phyloP scores from a whole-genome alignment of 2,329 filamentous ascomycete species.

The Epichloe typhina region DNA sequence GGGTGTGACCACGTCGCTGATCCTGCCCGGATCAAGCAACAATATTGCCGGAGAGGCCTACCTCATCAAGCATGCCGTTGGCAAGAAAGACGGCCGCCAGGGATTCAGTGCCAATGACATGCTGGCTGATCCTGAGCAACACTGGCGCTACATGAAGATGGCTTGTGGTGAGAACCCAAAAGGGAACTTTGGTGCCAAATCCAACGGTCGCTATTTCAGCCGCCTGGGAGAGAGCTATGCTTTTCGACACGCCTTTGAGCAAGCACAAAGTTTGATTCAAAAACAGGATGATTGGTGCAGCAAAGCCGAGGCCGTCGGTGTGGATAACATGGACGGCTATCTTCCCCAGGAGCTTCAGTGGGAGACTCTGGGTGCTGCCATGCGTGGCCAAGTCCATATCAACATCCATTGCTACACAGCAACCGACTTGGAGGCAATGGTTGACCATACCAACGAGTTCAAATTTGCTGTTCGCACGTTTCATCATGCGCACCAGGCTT shows the following conservation, averaged over 20 bases:
- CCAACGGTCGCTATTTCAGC: conserved; percentile 38
- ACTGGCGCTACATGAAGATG: conserved; percentile 65
- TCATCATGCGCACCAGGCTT: conserved; percentile 57
- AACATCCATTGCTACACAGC: conserved; percentile 63
- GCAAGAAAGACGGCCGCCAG: conserved; percentile 41
- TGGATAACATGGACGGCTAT: conserved; percentile 39
- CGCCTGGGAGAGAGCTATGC: conserved; percentile 57
- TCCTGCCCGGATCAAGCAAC: conserved; percentile 57
- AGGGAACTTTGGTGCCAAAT: conserved; percentile 33
- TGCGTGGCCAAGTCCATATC: conserved; percentile 54
- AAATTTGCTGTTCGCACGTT: conserved; percentile 53
- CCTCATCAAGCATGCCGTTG: conserved; percentile 55
- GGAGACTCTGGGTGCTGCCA: conserved; percentile 48
- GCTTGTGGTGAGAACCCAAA: conserved; percentile 62
- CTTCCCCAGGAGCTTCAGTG: conserved; percentile 52
- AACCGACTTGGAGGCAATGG: conserved; percentile 54
- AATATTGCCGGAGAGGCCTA: conserved; percentile 62
- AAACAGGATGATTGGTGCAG: conserved; percentile 57
- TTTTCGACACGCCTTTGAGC: conserved; percentile 52
- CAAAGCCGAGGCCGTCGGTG: conserved; percentile 36
- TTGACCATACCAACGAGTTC: conserved; percentile 61
- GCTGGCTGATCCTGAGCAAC: conserved; percentile 51
- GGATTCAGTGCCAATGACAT: conserved; percentile 52
- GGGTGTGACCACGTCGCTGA: conserved; percentile 53
- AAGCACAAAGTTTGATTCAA: conserved; percentile 41